Percentiles rank a stretch among this genome's conserved stretches.
Evolutionary conservation across 768 basidiomycete genomes (phyloP).

Genomic region (Thelephora aurantiotincta): DNA sequence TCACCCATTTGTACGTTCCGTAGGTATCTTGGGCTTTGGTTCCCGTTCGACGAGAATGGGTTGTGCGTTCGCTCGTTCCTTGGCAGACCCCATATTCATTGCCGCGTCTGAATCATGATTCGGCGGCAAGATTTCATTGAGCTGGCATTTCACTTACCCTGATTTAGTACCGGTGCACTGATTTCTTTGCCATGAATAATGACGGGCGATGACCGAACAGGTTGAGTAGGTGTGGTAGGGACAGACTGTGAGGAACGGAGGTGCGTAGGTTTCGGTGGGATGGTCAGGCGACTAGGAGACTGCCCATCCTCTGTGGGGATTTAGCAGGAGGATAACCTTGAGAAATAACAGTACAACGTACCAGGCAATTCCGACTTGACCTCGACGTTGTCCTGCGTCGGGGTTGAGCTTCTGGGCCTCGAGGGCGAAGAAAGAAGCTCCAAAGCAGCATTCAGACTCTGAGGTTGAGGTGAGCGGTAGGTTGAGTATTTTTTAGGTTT

Average conservation of each 20-base stretch:
- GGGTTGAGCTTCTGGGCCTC: too few relatives aligned
- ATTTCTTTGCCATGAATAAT: slow-evolving; percentile 42
- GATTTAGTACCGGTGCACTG: slow-evolving; percentile 54
- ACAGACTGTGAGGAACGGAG: not conserved
- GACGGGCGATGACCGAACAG: slow-evolving; percentile 4
- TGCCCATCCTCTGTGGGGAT: too few relatives aligned
- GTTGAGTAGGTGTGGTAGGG: not conserved
- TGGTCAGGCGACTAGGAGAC: too few relatives aligned
- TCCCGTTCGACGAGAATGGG: slow-evolving; percentile 44
- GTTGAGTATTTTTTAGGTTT: slow-evolving; percentile 28
- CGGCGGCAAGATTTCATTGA: not conserved
- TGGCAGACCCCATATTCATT: slow-evolving; percentile 61
- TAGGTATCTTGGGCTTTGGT: slow-evolving; percentile 3
- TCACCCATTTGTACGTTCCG: slow-evolving; percentile 3
- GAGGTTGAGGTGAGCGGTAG: slow-evolving; percentile 41
- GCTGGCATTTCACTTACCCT: slow-evolving; percentile 28
- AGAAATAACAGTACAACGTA: too few relatives aligned
- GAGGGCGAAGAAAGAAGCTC: slow-evolving; percentile 28
- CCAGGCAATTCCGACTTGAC: too few relatives aligned
- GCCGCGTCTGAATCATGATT: slow-evolving; percentile 36
- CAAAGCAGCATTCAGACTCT: slow-evolving; percentile 59
- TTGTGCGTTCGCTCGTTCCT: slow-evolving; percentile 41
- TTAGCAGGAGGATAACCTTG: too few relatives aligned
- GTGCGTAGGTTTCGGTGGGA: not conserved
- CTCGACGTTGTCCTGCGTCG: too few relatives aligned